Evolutionary conservation across 2,329 filamentous ascomycete genomes (phyloP).

Genomic region (Rosellinia necatrix): DNA sequence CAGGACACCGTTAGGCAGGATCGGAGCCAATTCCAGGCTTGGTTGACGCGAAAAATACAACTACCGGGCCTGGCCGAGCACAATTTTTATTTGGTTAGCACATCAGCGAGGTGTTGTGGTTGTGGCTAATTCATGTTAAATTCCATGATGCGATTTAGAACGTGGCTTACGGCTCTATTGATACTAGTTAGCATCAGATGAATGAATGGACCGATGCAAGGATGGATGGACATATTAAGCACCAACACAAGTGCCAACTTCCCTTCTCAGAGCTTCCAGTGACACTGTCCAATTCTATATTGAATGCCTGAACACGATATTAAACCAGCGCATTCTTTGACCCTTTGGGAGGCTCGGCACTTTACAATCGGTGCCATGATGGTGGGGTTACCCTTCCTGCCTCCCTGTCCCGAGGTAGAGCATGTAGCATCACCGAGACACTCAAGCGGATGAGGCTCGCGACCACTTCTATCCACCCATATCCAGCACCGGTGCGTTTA

Average conservation of each 20-base stretch:
- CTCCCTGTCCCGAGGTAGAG: too few relatives aligned
- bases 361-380: not conserved
- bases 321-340: too few relatives aligned
- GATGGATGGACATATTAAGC: too few relatives aligned
- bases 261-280: too few relatives aligned
- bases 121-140: not conserved
- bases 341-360: too few relatives aligned
- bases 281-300: too few relatives aligned
- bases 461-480: not conserved
- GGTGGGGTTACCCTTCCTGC: not conserved
- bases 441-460: not conserved
- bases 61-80: not conserved
- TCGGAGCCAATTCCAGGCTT: conserved; percentile 37
- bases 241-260: too few relatives aligned
- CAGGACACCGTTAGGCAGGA: conserved; percentile 48
- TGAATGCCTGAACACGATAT: too few relatives aligned
- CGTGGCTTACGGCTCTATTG: not conserved
- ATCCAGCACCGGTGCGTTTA: too few relatives aligned
- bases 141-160: not conserved
- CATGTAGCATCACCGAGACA: too few relatives aligned
- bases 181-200: too few relatives aligned
- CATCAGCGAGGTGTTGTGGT: conserved; percentile 29
- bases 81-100: not conserved
- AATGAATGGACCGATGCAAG: too few relatives aligned
- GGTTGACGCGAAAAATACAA: conserved; percentile 24